Percentiles rank a stretch among this genome's conserved stretches.
Conservation (phyloP, 495 filamentous ascomycete genomes). For the Aspergillus ellipticus region DNA sequence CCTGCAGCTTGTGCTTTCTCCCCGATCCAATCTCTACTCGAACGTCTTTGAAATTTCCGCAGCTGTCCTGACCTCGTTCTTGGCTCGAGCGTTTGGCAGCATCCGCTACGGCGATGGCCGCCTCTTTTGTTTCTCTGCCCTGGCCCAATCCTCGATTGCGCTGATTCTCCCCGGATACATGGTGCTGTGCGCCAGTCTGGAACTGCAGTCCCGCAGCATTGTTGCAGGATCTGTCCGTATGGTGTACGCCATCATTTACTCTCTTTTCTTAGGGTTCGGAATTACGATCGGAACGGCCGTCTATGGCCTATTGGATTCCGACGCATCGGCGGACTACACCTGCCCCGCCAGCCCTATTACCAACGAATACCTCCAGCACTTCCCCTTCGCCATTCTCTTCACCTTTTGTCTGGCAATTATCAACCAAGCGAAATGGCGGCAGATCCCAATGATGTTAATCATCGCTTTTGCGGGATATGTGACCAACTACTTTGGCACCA, state of each 20-base stretch:
- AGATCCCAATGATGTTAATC: slow-evolving; percentile 78
- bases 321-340: slow-evolving; percentile 69
- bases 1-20: slow-evolving; percentile 76
- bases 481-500: slow-evolving; percentile 77
- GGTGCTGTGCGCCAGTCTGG: slow-evolving; percentile 76
- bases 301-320: slow-evolving; percentile 74
- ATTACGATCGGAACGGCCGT: slow-evolving; percentile 92
- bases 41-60: slow-evolving; percentile 93
- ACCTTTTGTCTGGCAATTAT: slow-evolving; percentile 78
- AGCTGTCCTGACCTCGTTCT: slow-evolving; percentile 82
- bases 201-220: slow-evolving; percentile 81
- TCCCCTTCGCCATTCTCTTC: slow-evolving; percentile 77
- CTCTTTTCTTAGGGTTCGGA: slow-evolving; percentile 92
- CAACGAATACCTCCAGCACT: slow-evolving; percentile 47
- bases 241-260: slow-evolving; percentile 95
- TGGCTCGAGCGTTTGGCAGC: slow-evolving; percentile 83
- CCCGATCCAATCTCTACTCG: slow-evolving; percentile 68
- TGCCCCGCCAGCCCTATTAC: slow-evolving; percentile 56
- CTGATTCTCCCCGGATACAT: slow-evolving; percentile 89
- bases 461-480: slow-evolving; percentile 83
- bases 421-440: slow-evolving; percentile 88
- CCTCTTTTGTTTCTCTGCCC: slow-evolving; percentile 85
- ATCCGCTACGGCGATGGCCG: slow-evolving; percentile 57
- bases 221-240: slow-evolving; percentile 90
- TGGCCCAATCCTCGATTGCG: slow-evolving; percentile 87